Evolutionary conservation across 768 basidiomycete genomes (phyloP).

Genomic region (Lactifluus rugatus): DNA sequence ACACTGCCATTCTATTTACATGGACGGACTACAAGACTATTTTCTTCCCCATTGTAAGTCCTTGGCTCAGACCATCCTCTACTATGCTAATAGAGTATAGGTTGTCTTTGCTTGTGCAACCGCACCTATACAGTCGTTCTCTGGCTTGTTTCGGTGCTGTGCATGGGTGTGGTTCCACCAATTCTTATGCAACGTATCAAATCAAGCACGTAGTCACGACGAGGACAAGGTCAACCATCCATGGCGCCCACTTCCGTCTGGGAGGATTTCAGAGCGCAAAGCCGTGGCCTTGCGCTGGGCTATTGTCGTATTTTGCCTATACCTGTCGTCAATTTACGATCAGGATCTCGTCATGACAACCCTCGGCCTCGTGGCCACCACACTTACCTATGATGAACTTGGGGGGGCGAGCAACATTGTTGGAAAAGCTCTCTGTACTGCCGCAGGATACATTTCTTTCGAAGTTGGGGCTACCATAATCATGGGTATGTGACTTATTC

Average conservation of each 20-base stretch:
- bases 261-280: conserved; percentile 17
- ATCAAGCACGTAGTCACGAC: conserved; percentile 19
- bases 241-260: conserved; percentile 24
- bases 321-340: conserved; percentile 10
- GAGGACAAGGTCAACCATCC: conserved; percentile 23
- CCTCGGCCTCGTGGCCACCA: conserved; percentile 18
- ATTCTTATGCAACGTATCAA: conserved; percentile 22
- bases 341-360: conserved; percentile 16
- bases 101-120: conserved; percentile 19
- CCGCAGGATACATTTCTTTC: conserved; percentile 19
- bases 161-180: conserved; percentile 23
- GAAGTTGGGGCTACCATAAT: conserved; percentile 20
- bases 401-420: conserved; percentile 6
- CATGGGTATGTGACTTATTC: conserved; percentile 6
- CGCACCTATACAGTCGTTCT: conserved; percentile 8
- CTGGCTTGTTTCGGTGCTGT: conserved; percentile 3
- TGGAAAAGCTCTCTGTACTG: conserved; percentile 20
- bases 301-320: conserved; percentile 16
- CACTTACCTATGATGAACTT: conserved; percentile 17
- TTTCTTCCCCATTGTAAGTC: conserved; percentile 24
- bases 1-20: conserved; percentile 24
- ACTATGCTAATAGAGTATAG: neutral
- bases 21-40: conserved; percentile 27
- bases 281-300: conserved; percentile 19
- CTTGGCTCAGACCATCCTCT: neutral